Conservation (phyloP, 345 rosid species). For the Arabis hirsuta region DNA sequence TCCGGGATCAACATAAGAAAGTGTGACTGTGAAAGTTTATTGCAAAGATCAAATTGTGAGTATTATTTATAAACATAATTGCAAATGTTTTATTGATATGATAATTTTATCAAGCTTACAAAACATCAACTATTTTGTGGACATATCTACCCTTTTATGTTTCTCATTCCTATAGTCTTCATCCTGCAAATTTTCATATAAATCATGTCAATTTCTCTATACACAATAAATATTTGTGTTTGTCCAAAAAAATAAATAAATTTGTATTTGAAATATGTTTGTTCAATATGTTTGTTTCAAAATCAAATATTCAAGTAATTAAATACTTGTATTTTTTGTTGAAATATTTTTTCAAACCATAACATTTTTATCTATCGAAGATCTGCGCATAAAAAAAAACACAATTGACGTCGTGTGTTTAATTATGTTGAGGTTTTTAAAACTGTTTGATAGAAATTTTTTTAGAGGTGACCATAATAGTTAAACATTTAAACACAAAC, state of each 20-base stretch:
- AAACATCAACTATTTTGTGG: too few relatives aligned
- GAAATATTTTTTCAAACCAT: background rate
- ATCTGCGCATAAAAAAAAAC: background rate
- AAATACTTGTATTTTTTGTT: background rate
- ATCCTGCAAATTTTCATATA: conserved; percentile 8
- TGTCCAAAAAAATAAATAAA: too few relatives aligned
- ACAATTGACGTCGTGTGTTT: background rate
- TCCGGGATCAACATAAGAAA: conserved; percentile 69
- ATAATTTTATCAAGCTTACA: too few relatives aligned
- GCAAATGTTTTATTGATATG: too few relatives aligned
- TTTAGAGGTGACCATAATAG: background rate
- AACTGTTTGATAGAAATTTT: background rate
- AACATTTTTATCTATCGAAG: background rate
- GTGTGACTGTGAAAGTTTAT: conserved; percentile 54
- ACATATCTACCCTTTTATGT: background rate
- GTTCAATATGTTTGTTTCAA: background rate
- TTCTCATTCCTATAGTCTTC: conserved; percentile 12
- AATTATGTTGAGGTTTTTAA: background rate
- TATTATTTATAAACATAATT: background rate
- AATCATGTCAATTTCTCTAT: background rate
- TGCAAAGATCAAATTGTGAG: conserved; percentile 55
- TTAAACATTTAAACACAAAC: background rate
- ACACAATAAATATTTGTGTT: background rate
- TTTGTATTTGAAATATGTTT: too few relatives aligned
- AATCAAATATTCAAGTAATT: background rate